Conservation (phyloP, 495 filamentous ascomycete species). For the Aspergillus incahuasiensis region DNA sequence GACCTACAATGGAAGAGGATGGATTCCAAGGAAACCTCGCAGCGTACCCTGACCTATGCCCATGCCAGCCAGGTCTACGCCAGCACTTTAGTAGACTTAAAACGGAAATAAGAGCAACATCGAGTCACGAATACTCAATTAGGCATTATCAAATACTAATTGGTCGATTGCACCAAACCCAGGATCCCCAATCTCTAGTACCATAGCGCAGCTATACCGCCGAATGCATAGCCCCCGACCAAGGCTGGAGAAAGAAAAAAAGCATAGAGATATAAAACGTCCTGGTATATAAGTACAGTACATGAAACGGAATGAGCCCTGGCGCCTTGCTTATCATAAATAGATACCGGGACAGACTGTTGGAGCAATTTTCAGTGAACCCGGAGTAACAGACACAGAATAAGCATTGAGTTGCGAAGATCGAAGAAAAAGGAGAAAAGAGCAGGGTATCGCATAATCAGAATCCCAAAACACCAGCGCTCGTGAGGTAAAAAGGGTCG, state of each 20-base stretch:
- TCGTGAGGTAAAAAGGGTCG: conserved; percentile 10
- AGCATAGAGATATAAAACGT: background rate
- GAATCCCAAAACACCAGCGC: conserved; percentile 22
- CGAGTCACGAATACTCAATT: too few relatives aligned
- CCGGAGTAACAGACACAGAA: background rate
- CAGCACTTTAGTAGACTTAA: too few relatives aligned
- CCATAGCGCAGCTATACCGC: too few relatives aligned
- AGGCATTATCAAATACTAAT: too few relatives aligned
- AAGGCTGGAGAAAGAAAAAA: background rate
- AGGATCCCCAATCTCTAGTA: background rate
- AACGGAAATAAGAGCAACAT: too few relatives aligned
- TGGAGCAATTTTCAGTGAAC: background rate
- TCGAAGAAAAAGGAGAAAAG: conserved; percentile 10
- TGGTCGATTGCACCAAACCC: background rate
- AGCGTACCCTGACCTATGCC: too few relatives aligned
- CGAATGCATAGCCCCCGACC: background rate
- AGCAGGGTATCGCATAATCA: conserved; percentile 25
- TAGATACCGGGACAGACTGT: background rate
- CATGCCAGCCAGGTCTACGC: too few relatives aligned
- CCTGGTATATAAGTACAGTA: conserved; percentile 6
- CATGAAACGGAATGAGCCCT: background rate
- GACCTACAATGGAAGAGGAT: too few relatives aligned
- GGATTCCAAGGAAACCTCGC: too few relatives aligned
- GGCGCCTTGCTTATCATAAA: background rate
- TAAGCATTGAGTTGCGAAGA: background rate